These are phyloP conservation scores for Sanghuangporus baumii DNA, from an alignment of 1,284 basidiomycete species.

Conservation along the genomic window DNA sequence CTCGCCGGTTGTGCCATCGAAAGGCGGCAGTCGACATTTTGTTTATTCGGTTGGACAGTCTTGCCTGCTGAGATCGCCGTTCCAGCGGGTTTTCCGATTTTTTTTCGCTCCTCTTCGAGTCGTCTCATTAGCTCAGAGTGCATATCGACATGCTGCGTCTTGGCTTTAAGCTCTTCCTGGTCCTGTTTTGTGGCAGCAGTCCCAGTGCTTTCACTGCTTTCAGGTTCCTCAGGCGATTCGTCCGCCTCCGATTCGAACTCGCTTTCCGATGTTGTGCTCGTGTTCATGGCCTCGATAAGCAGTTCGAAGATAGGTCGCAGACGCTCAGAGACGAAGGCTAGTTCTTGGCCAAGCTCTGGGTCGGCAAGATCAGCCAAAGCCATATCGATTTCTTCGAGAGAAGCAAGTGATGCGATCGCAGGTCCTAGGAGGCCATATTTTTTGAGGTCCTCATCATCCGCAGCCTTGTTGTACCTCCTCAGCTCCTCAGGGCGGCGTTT, in stretches of 20 bases:
- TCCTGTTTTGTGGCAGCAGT: too few species aligned
- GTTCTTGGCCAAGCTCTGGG: not conserved
- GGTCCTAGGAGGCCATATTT: conserved; percentile 2
- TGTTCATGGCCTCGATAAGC: not conserved
- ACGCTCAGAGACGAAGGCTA: not conserved
- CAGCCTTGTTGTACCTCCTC: not conserved
- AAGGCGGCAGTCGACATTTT: too few species aligned
- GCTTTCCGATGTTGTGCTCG: not conserved
- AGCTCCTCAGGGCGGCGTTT: not conserved
- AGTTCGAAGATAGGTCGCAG: not conserved
- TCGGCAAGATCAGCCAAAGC: not conserved
- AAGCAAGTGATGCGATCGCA: not conserved
- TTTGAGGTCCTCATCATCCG: not conserved
- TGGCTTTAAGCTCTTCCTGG: too few species aligned
- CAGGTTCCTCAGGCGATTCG: too few species aligned
- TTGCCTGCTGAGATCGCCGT: too few species aligned
- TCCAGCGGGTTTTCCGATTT: too few species aligned
- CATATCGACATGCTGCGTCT: too few species aligned
- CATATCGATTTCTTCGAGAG: not conserved
- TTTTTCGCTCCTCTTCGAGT: too few species aligned
- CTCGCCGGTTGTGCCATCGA: too few species aligned
- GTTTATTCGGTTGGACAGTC: too few species aligned
- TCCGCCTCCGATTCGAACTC: not conserved
- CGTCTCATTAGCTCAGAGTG: too few species aligned
- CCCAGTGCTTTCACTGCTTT: too few species aligned